Evolutionary conservation across 345 rosid species (phyloP), one percentile per base, ranked within the genome.

Genomic region (Orychophragmus violaceus): DNA sequence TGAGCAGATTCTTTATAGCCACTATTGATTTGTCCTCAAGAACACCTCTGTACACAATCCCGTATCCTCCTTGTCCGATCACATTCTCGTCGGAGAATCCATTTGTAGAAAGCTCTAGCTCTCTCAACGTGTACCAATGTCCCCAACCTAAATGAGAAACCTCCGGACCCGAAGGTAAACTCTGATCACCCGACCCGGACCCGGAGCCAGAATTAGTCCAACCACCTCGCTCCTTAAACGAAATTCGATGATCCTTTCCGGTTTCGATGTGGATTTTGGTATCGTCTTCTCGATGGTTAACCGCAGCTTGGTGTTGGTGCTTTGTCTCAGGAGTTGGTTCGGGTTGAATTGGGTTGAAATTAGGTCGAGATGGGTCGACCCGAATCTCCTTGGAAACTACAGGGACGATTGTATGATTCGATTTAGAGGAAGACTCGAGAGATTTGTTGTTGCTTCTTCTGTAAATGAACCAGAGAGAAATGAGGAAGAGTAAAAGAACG

Each of bases 91-190:
- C 86, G 23, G 87, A 77, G 42, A 93, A 90, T 3, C 80, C 81
- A 70, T 82, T 80, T 1, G 98, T 90, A 8, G 98, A 76, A 59
- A 78, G 75, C 78, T 93, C 96, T n/a, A 93, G 96, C 88, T 93
- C 98, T 71, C 96, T 86, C 35, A 93, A 66, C 16, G 91, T 93
- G 49, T 87, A 93, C 97, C 98, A 93, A 70, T 86, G 98, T 0
- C 98, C 98, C 98, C 98, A 93, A 3, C 96, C 98, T 74, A 93
- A 78, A 83, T 93, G 98, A 35, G 97, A 90, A 66, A 93, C 98
- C 68, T 89, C 98, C 27, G 94, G 96, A 70, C 72, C 88, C n/a
- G 79, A 48, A 12, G 39, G 68, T 45, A 61, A 58, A 29, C 79
- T 70, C 70, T 78, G 89, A 60, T 85, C 96, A 52, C 86, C 84